Evolutionary conservation across 495 filamentous ascomycete genomes (phyloP).

Genomic region (Neurospora sp.): DNA sequence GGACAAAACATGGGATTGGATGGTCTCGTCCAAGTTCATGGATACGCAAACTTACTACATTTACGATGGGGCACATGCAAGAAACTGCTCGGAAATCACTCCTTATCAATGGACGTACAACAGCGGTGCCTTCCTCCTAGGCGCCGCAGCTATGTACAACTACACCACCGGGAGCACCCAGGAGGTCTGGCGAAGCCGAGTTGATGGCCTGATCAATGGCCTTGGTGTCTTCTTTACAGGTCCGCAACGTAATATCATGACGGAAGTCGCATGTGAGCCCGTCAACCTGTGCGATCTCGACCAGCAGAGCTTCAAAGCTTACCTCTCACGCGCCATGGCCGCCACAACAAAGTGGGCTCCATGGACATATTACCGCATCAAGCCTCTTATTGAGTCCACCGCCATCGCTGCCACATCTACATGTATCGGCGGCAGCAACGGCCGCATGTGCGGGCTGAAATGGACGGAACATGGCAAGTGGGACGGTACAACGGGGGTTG

Average conservation of each 20-base stretch:
- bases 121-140: conserved; percentile 57
- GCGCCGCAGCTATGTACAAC: conserved; percentile 64
- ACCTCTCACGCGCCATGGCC: conserved; percentile 67
- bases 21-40: conserved; percentile 37
- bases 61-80: conserved; percentile 48
- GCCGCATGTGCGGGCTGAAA: conserved; percentile 57
- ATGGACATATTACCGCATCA: conserved; percentile 49
- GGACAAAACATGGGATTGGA: conserved; percentile 61
- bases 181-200: conserved; percentile 40
- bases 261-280: conserved; percentile 66
- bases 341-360: conserved; percentile 60
- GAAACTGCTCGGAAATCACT: conserved; percentile 39
- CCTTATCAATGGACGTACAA: conserved; percentile 62
- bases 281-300: conserved; percentile 55
- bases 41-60: conserved; percentile 37
- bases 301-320: conserved; percentile 74
- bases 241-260: conserved; percentile 41
- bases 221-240: conserved; percentile 44
- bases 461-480: conserved; percentile 49
- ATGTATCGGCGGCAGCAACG: conserved; percentile 49
- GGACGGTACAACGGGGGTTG: conserved; percentile 52
- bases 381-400: conserved; percentile 51
- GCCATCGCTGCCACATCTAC: conserved; percentile 55
- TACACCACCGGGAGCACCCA: conserved; percentile 38
- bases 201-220: conserved; percentile 42